Base-by-base conservation (phyloP, 179 eudicot species). In the Nepenthes alata region DNA sequence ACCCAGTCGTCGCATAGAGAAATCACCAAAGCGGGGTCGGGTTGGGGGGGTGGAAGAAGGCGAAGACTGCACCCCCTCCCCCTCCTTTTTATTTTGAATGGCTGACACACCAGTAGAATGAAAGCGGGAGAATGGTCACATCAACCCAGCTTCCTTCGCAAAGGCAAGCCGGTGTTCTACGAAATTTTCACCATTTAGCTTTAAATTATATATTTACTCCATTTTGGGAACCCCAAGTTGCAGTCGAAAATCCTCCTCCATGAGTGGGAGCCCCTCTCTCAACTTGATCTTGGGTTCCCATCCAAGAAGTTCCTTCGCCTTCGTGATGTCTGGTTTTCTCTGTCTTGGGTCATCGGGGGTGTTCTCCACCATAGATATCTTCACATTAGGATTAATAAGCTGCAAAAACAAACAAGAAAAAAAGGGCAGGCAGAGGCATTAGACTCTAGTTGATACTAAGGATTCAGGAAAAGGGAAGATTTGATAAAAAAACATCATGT, bases 261-360 rank as follows among this genome's bases (percentile, higher is more conserved):
- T 93, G 64, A 87, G 94, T 11, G 98, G 97, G 62, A 93, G 83
- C 41, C 98, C 98, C 5, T 89, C 95, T 2, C 90, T 72, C 68
- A 93, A 64, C 71, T 78, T 78, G 64, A 93, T 63, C 77, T 86
- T 89, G 0, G 98, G 98, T 66, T 89, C 98, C 98, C 98, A 93
- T 2, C 94, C 97, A 25, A 25, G 25, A 37, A 83, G 61, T 55
- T 82, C 93, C 63, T 79, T 89, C 0, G 97, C 98, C 75, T 85
- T 83, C 57, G 94, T 70, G 75, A 83, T 93, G 61, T 81, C 25
- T 0, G 96, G 98, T 56, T 93, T 93, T 70, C 98, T 87, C 49
- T 93, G 95, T 44, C 95, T 77, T 1, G 98, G 98, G 76, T 93
- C 98, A 53, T 93, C 97, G 0, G 98, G 95, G 11, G 98, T 93